These are phyloP conservation scores for Pseudohalonectria lignicola DNA, from an alignment of 2,329 filamentous ascomycete species.

Conservation along the genomic window DNA sequence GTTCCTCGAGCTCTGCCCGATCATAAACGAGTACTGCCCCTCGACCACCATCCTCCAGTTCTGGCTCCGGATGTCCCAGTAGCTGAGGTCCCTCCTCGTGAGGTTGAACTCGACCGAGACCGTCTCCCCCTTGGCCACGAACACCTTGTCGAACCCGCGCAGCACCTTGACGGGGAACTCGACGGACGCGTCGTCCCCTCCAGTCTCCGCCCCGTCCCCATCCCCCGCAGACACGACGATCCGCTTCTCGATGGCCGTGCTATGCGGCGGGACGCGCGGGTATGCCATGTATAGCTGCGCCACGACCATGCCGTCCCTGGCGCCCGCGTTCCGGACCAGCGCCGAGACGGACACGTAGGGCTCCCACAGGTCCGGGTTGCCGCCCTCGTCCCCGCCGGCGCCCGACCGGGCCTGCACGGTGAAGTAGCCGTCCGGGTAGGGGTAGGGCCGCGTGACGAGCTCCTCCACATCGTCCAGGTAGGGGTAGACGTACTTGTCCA, in stretches of 20 bases:
- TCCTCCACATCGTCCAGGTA: constrained; percentile 46
- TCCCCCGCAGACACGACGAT: no score
- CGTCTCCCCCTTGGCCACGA: constrained; percentile 34
- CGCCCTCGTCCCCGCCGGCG: constrained; percentile 59
- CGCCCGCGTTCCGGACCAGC: constrained; percentile 43
- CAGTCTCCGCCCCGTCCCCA: no score
- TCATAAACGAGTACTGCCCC: constrained; percentile 8
- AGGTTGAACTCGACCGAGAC: constrained; percentile 32
- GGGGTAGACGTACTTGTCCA: constrained; percentile 64
- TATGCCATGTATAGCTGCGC: constrained; percentile 36
- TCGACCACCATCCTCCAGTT: constrained; percentile 29
- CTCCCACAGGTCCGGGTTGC: constrained; percentile 56
- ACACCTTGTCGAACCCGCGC: constrained; percentile 62
- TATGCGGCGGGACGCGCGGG: constrained; percentile 17
- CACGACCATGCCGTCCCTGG: constrained; percentile 27
- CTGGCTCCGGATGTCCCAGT: constrained; percentile 38
- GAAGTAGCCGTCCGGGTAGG: constrained; percentile 46
- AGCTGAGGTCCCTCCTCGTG: constrained; percentile 39
- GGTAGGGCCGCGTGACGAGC: constrained; percentile 23
- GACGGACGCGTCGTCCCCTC: constrained; percentile 4
- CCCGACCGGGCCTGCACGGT: constrained; percentile 37
- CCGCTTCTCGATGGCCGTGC: no score
- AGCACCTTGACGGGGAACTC: constrained; percentile 40
- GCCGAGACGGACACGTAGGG: constrained; percentile 37
- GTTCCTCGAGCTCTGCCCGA: constrained; percentile 11